These are phyloP conservation scores for Plasmodium reichenowi DNA, from an alignment of 169 alveolate species.

Conservation along the genomic window DNA sequence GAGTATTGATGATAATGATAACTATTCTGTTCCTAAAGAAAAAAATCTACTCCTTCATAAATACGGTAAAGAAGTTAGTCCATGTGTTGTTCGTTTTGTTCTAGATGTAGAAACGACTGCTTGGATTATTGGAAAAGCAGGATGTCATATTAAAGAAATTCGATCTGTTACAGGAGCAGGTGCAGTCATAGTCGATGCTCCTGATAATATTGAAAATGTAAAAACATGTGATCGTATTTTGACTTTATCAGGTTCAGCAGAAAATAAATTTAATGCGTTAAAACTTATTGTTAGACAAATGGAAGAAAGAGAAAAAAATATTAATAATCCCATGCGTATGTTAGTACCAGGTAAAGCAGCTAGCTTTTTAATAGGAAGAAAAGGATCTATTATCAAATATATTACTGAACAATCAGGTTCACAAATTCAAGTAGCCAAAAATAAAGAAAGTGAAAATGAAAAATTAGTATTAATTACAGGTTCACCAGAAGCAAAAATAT, in stretches of 20 bases:
- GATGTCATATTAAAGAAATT: conserved; percentile 68
- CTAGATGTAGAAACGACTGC: conserved; percentile 73
- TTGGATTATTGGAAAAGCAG: conserved; percentile 70
- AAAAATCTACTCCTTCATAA: conserved; percentile 45
- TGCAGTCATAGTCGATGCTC: conserved; percentile 73
- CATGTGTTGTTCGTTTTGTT: conserved; percentile 67
- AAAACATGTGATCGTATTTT: conserved; percentile 73
- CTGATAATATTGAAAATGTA: conserved; percentile 68
- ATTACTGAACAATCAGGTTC: conserved; percentile 72
- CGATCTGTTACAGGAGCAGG: conserved; percentile 74
- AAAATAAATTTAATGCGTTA: conserved; percentile 70
- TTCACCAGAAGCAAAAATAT: conserved; percentile 66
- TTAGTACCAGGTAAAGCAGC: conserved; percentile 75
- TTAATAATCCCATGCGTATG: conserved; percentile 73
- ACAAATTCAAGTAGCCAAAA: conserved; percentile 73
- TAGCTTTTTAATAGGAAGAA: conserved; percentile 70
- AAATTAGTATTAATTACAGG: conserved; percentile 65
- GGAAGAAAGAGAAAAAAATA: conserved; percentile 75
- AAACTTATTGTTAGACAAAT: conserved; percentile 71
- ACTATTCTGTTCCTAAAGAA: conserved; percentile 45
- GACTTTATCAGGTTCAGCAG: conserved; percentile 70
- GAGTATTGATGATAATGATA: conserved; percentile 29
- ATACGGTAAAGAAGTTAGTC: conserved; percentile 53
- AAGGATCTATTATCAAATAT: conserved; percentile 64
- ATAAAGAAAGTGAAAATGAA: conserved; percentile 76